Conservation (phyloP, 495 filamentous ascomycete species). For the Neurospora sp. region DNA sequence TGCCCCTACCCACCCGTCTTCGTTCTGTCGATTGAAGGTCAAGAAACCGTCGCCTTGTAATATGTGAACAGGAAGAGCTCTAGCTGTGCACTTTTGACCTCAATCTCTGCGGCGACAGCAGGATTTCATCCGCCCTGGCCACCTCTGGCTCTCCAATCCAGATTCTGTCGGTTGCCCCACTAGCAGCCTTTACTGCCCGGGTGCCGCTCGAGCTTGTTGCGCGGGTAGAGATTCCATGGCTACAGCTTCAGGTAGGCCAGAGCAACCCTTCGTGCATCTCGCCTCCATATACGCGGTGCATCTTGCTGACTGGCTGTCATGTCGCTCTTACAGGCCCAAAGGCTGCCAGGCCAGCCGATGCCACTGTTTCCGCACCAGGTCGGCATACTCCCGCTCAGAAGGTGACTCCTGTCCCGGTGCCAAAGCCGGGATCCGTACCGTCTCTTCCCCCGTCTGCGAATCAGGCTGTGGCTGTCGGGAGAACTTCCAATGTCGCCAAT, state of each 20-base stretch:
- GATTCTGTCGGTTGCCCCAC: neutral
- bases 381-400: constrained; percentile 6
- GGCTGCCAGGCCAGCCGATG: constrained; percentile 4
- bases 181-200: neutral
- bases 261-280: neutral
- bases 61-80: neutral
- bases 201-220: neutral
- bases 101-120: neutral
- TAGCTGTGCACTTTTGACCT: neutral
- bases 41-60: neutral
- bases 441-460: constrained; percentile 6
- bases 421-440: constrained; percentile 14
- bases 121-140: neutral
- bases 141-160: neutral
- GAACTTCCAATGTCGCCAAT: neutral
- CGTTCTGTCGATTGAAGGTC: neutral
- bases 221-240: constrained; percentile 1
- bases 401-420: constrained; percentile 15
- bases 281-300: neutral
- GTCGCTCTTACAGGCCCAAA: constrained; percentile 7
- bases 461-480: constrained; percentile 1
- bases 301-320: constrained; percentile 7
- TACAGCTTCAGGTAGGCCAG: constrained; percentile 12
- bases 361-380: neutral
- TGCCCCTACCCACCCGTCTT: neutral